A percentile compares a stretch with the other conserved stretches of the same genome.
Evolutionary conservation across 176 grass and related monocot genomes (phyloP).

Genomic region (Elaeis guineensis): DNA sequence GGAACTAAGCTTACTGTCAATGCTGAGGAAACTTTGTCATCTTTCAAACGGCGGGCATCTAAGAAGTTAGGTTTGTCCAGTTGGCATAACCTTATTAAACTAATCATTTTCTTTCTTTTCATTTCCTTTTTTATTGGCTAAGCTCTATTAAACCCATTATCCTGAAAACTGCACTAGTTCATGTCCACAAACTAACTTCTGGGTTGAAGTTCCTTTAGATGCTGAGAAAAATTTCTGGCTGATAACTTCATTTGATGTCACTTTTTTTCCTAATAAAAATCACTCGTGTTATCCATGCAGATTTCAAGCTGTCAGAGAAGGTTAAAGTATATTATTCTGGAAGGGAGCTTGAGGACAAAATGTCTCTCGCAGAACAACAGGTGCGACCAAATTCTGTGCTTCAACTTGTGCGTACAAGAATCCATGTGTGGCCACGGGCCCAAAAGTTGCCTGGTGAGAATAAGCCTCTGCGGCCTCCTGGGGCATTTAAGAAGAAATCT

Average conservation of each 20-base stretch:
- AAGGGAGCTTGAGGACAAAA: constrained; percentile 71
- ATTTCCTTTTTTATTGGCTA: constrained; percentile 5
- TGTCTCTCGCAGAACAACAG: constrained; percentile 53
- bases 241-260: not conserved
- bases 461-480: constrained; percentile 67
- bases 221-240: not conserved
- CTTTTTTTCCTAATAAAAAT: constrained; percentile 3
- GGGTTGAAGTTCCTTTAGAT: too few relatives aligned
- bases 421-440: constrained; percentile 84
- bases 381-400: constrained; percentile 74
- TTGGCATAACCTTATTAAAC: not conserved
- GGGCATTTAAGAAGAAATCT: constrained; percentile 86
- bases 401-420: constrained; percentile 70
- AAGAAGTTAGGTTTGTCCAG: constrained; percentile 73
- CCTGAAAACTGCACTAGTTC: too few relatives aligned
- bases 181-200: too few relatives aligned
- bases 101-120: constrained; percentile 3
- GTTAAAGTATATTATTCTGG: constrained; percentile 70
- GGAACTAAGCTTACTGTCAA: constrained; percentile 67
- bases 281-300: constrained; percentile 31
- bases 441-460: constrained; percentile 83
- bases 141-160: not conserved
- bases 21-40: constrained; percentile 63
- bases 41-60: constrained; percentile 78
- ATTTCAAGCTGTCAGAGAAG: constrained; percentile 67